Evolutionary conservation across 1,139 yeast genomes (phyloP).

Genomic region (Arxiozyma slooffiae): DNA sequence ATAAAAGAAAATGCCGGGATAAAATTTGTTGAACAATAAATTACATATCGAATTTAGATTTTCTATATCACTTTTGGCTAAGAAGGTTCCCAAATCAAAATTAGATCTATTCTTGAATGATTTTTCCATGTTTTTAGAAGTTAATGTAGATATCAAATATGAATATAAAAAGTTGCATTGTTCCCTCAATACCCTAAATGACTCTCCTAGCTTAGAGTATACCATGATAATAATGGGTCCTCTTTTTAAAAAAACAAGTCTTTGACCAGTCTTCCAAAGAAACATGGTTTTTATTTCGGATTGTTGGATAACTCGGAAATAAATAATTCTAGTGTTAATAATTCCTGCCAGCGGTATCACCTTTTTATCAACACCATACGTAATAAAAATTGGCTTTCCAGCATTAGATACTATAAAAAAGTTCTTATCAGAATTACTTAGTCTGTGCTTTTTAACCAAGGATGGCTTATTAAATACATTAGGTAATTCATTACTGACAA

Average conservation of each 20-base stretch:
- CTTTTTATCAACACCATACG: constrained; percentile 65
- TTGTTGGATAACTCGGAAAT: constrained; percentile 30
- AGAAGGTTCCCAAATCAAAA: constrained; percentile 67
- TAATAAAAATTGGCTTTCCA: constrained; percentile 84
- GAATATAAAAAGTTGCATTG: constrained; percentile 71
- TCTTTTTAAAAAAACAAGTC: constrained; percentile 51
- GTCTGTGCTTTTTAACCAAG: not conserved
- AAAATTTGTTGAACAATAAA: constrained; percentile 34
- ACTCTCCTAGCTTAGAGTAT: constrained; percentile 47
- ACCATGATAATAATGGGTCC: constrained; percentile 71
- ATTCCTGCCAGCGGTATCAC: constrained; percentile 66
- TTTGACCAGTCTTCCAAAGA: constrained; percentile 34
- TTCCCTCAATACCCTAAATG: constrained; percentile 45
- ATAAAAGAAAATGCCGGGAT: constrained; percentile 50
- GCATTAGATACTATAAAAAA: constrained; percentile 80
- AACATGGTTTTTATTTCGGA: constrained; percentile 34
- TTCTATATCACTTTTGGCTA: constrained; percentile 38
- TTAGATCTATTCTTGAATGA: constrained; percentile 66
- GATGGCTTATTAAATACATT: constrained; percentile 13
- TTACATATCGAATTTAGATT: constrained; percentile 22
- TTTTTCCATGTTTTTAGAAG: constrained; percentile 61
- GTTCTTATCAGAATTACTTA: constrained; percentile 16
- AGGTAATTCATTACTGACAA: constrained; percentile 24
- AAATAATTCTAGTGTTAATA: constrained; percentile 36
- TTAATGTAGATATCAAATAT: constrained; percentile 69